Percentiles rank a stretch among this genome's conserved stretches.
These are phyloP conservation scores for Yamadazyma insecticola DNA, from an alignment of 805 yeast genomes.

Conservation along the genomic window DNA sequence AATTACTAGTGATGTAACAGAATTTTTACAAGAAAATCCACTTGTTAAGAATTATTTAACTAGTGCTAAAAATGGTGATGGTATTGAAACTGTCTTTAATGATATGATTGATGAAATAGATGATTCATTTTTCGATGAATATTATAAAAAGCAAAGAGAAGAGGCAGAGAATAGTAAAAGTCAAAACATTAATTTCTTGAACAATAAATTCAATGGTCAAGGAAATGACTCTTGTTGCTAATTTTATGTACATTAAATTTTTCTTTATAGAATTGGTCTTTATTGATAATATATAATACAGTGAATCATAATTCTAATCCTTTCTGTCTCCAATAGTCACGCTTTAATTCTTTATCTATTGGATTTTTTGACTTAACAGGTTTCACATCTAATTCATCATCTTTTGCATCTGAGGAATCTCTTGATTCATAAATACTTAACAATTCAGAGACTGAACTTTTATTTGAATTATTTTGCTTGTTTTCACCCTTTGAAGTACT, in stretches of 20 bases:
- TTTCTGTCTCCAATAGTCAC: slow-evolving; percentile 41
- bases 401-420: slow-evolving; percentile 8
- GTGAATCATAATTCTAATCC: slow-evolving; percentile 30
- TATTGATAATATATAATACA: too few species aligned
- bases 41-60: slow-evolving; percentile 33
- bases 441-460: not conserved
- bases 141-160: slow-evolving; percentile 5
- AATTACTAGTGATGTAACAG: slow-evolving; percentile 6
- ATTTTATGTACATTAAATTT: slow-evolving; percentile 3
- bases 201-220: slow-evolving; percentile 5
- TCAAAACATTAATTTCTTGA: slow-evolving; percentile 6
- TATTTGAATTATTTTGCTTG: slow-evolving; percentile 11
- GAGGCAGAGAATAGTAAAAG: slow-evolving; percentile 5
- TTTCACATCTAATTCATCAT: slow-evolving; percentile 6
- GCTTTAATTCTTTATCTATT: slow-evolving; percentile 26
- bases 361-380: not conserved
- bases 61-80: slow-evolving; percentile 70
- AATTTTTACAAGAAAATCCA: slow-evolving; percentile 14
- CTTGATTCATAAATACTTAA: slow-evolving; percentile 5
- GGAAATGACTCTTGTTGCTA: slow-evolving; percentile 5
- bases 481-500: slow-evolving; percentile 12
- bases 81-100: slow-evolving; percentile 41
- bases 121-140: slow-evolving; percentile 23
- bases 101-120: slow-evolving; percentile 25
- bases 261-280: not conserved